These are phyloP conservation scores for Lentinula sp. DNA, from an alignment of 768 basidiomycete species.

Conservation along the genomic window DNA sequence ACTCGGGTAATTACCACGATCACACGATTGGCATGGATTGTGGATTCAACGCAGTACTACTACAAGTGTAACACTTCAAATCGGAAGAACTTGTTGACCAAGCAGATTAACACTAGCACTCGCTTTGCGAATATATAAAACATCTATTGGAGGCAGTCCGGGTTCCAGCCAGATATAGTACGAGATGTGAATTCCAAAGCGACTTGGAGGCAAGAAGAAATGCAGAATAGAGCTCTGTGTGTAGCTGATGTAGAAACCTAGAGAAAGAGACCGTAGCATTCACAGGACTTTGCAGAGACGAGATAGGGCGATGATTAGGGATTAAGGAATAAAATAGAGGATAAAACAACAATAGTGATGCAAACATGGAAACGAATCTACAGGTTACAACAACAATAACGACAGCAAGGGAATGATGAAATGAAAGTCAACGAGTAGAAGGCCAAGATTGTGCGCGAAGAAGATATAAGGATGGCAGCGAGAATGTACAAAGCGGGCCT, in stretches of 20 bases:
- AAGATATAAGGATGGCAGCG: neutral
- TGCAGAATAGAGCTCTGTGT: neutral
- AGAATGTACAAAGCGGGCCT: neutral
- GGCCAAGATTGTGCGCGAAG: neutral
- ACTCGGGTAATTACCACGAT: too few species aligned
- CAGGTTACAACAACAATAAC: neutral
- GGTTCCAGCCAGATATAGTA: neutral
- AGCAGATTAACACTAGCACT: neutral
- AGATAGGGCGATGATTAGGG: neutral
- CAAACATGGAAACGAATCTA: neutral
- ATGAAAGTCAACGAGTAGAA: neutral
- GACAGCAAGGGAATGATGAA: neutral
- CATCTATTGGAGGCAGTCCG: neutral
- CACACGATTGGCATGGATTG: too few species aligned
- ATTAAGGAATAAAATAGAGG: neutral
- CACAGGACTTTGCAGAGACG: neutral
- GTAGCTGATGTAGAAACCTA: neutral
- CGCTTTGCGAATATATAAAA: neutral
- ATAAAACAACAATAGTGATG: neutral
- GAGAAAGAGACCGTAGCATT: neutral
- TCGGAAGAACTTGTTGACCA: too few species aligned
- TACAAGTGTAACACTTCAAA: too few species aligned
- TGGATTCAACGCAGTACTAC: too few species aligned
- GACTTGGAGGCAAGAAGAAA: neutral
- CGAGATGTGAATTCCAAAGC: neutral